Conservation (phyloP, 768 basidiomycete species). For the Lyophyllum decastes region DNA sequence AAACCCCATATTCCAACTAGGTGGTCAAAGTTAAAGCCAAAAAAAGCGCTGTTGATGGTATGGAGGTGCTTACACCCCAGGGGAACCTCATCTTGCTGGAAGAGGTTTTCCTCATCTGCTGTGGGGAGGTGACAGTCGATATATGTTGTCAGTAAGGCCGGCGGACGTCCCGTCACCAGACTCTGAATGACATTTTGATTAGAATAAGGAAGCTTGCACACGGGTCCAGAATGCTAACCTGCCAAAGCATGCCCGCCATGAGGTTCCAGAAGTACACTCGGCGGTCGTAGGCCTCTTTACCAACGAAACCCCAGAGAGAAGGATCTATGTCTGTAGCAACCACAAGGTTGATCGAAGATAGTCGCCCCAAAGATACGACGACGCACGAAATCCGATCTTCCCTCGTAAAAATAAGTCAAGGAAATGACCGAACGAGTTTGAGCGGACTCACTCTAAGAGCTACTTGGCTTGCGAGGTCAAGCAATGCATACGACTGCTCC, state of each 20-base stretch:
- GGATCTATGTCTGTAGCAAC: constrained; percentile 46
- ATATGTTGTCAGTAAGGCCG: constrained; percentile 40
- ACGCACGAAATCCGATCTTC: constrained; percentile 48
- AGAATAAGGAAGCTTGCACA: neutral
- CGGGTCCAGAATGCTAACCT: constrained; percentile 31
- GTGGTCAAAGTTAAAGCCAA: constrained; percentile 3
- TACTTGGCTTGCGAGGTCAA: constrained; percentile 49
- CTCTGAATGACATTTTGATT: constrained; percentile 30
- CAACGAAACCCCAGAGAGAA: constrained; percentile 49
- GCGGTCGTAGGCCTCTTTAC: constrained; percentile 52
- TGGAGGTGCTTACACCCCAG: constrained; percentile 39
- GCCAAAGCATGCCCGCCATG: constrained; percentile 49
- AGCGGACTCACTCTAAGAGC: constrained; percentile 41
- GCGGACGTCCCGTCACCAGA: constrained; percentile 50
- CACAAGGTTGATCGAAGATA: neutral
- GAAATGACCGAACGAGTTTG: neutral
- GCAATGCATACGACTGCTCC: constrained; percentile 45
- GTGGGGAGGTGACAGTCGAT: constrained; percentile 50
- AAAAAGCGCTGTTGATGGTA: neutral
- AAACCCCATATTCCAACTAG: constrained; percentile 53
- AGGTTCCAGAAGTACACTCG: constrained; percentile 60
- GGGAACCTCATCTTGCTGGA: constrained; percentile 42
- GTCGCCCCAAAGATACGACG: neutral
- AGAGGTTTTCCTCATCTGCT: constrained; percentile 45
- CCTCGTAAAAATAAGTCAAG: constrained; percentile 1